Conservation (phyloP, 192 early-diverging fungal genomes). For the Phlyctochytrium bullatum region DNA sequence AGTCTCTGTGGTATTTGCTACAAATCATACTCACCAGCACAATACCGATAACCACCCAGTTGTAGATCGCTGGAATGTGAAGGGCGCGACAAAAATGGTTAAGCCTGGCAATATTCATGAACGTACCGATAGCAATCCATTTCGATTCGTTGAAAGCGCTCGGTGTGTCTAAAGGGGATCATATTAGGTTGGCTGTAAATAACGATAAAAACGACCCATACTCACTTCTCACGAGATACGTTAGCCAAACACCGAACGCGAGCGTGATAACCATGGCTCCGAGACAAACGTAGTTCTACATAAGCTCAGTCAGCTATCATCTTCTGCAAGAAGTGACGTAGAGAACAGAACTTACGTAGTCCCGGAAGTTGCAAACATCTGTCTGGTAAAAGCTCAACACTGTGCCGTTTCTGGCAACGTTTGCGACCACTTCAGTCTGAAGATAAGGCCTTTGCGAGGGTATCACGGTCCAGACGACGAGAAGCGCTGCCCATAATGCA, state of each 20-base stretch:
- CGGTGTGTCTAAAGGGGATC: constrained; percentile 1
- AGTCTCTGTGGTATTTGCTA: neutral
- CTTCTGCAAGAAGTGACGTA: neutral
- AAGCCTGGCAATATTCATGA: too few relatives aligned
- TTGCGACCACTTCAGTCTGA: neutral
- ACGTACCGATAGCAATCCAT: constrained; percentile 3
- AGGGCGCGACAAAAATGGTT: neutral
- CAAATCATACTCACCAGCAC: constrained; percentile 1
- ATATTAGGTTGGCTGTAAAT: too few relatives aligned
- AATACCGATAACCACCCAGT: constrained; percentile 11
- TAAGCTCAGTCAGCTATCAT: neutral
- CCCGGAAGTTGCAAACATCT: neutral
- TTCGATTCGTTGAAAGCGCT: constrained; percentile 9
- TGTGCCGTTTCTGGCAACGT: neutral
- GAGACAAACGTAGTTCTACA: constrained; percentile 2
- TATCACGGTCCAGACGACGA: neutral
- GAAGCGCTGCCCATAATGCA: neutral
- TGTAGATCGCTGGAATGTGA: constrained; percentile 4
- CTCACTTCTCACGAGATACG: constrained; percentile 7
- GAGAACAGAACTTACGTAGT: constrained; percentile 5
- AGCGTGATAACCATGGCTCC: constrained; percentile 7
- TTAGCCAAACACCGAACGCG: neutral
- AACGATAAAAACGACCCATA: too few relatives aligned
- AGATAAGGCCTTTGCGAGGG: neutral
- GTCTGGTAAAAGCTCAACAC: neutral